These are phyloP conservation scores for Candolleomyces efflorescens DNA, from an alignment of 768 basidiomycete genomes.

Conservation along the genomic window DNA sequence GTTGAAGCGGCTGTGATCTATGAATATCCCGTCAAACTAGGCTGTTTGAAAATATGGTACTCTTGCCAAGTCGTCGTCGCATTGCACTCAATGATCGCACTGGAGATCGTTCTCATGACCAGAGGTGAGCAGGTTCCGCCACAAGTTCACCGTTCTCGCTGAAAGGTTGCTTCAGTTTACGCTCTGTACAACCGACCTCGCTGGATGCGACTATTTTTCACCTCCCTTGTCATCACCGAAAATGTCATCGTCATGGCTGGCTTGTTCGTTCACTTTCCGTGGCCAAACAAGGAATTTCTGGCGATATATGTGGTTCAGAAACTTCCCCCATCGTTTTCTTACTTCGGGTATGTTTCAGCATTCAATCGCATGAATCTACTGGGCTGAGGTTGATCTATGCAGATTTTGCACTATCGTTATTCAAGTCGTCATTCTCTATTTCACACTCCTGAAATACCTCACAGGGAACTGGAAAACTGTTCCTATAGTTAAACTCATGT, in stretches of 20 bases:
- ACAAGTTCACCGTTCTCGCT: neutral
- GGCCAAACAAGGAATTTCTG: slow-evolving; percentile 6
- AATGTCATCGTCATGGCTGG: slow-evolving; percentile 15
- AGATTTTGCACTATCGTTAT: slow-evolving; percentile 18
- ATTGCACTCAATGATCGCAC: slow-evolving; percentile 15
- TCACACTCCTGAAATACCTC: slow-evolving; percentile 18
- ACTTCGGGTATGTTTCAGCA: slow-evolving; percentile 16
- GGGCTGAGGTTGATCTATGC: neutral
- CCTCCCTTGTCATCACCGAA: slow-evolving; percentile 16
- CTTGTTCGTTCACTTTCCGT: slow-evolving; percentile 11
- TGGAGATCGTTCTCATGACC: slow-evolving; percentile 27
- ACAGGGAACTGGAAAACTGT: slow-evolving; percentile 15
- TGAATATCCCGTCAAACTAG: slow-evolving; percentile 7
- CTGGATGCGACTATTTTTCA: slow-evolving; percentile 17
- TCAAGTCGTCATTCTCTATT: slow-evolving; percentile 15
- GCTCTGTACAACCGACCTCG: slow-evolving; percentile 23
- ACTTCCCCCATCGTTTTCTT: slow-evolving; percentile 20
- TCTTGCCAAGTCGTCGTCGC: slow-evolving; percentile 22
- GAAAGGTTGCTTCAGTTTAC: slow-evolving; percentile 18
- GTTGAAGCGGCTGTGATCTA: slow-evolving; percentile 14
- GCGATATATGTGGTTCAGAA: slow-evolving; percentile 10
- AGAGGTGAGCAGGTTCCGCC: slow-evolving; percentile 18
- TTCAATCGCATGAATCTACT: neutral
- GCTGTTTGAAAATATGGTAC: slow-evolving; percentile 18
- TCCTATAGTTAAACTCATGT: slow-evolving; percentile 19